Conservation (phyloP, 23 red algal genomes). For the Pyropia haitanensis region DNA sequence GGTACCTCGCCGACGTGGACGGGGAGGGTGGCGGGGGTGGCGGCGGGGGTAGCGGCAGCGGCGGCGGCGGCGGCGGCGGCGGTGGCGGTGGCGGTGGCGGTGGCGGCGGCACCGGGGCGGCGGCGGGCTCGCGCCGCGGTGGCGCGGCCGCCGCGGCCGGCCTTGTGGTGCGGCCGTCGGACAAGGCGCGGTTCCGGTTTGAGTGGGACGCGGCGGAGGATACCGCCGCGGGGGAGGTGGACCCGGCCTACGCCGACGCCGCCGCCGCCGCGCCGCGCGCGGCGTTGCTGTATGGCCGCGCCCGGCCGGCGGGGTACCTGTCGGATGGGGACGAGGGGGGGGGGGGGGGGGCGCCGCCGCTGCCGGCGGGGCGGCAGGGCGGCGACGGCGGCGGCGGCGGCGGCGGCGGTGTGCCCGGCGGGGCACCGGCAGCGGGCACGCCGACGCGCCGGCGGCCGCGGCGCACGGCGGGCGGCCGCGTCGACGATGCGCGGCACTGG, state of each 20-base stretch:
- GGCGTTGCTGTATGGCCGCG: background rate
- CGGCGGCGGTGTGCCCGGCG: background rate
- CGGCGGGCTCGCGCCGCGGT: constrained; percentile 13
- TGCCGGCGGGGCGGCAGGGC: background rate
- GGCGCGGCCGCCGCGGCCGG: background rate
- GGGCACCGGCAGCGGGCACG: too few relatives aligned
- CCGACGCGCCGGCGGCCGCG: background rate
- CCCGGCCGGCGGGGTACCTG: constrained; percentile 7
- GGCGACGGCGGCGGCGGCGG: background rate
- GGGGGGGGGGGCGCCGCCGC: background rate
- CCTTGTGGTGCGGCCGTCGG: constrained; percentile 5
- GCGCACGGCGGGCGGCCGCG: background rate
- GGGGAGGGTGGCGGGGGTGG: background rate
- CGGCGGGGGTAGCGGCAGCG: background rate
- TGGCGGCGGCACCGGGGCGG: constrained; percentile 13
- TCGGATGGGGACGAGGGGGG: background rate
- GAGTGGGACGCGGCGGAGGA: constrained; percentile 91
- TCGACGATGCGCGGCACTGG: constrained; percentile 46
- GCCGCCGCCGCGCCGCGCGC: background rate
- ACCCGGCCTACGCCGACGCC: constrained; percentile 3
- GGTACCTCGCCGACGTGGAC: background rate
- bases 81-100: background rate
- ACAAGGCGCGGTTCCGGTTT: constrained; percentile 58
- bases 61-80: background rate
- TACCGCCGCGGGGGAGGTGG: constrained; percentile 37